These are phyloP conservation scores for Clarireedia homoeocarpa DNA, from an alignment of 2,329 filamentous ascomycete genomes.

Conservation along the genomic window DNA sequence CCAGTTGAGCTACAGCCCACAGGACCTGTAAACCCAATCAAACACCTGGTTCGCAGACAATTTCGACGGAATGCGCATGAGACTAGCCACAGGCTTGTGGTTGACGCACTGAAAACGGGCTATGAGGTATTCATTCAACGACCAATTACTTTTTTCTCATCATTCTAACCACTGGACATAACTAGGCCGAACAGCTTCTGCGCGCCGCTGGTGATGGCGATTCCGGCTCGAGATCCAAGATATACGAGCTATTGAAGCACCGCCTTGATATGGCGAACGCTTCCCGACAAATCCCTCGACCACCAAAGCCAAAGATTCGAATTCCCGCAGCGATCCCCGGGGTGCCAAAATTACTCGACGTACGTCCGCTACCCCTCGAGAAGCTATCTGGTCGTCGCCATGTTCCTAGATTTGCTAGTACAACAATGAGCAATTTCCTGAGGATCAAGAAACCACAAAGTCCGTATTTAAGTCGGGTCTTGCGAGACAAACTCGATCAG, in stretches of 20 bases:
- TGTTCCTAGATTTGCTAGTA: slow-evolving; percentile 51
- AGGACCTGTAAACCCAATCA: slow-evolving; percentile 37
- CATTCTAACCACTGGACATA: neutral
- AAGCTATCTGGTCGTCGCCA: slow-evolving; percentile 44
- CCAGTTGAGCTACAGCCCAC: slow-evolving; percentile 37
- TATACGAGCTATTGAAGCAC: slow-evolving; percentile 29
- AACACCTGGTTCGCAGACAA: slow-evolving; percentile 49
- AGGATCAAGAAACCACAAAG: slow-evolving; percentile 61
- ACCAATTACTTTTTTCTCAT: neutral
- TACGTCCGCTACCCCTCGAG: slow-evolving; percentile 40
- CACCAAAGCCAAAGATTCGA: slow-evolving; percentile 8
- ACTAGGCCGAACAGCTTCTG: slow-evolving; percentile 25
- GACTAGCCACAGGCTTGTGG: slow-evolving; percentile 51
- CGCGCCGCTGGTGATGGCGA: slow-evolving; percentile 20
- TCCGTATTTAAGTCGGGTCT: slow-evolving; percentile 44
- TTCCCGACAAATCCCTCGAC: slow-evolving; percentile 3
- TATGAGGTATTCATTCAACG: slow-evolving; percentile 46
- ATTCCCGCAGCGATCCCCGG: slow-evolving; percentile 23
- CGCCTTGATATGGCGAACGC: slow-evolving; percentile 11
- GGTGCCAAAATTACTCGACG: slow-evolving; percentile 40
- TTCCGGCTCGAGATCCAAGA: slow-evolving; percentile 15
- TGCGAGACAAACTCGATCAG: slow-evolving; percentile 43
- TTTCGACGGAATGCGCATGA: slow-evolving; percentile 54
- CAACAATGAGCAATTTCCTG: slow-evolving; percentile 52
- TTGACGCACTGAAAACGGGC: slow-evolving; percentile 55